A percentile compares a stretch with the other conserved stretches of the same genome.
Evolutionary conservation across 805 yeast genomes (phyloP).

Genomic region (Myxozyma vanderwaltii): DNA sequence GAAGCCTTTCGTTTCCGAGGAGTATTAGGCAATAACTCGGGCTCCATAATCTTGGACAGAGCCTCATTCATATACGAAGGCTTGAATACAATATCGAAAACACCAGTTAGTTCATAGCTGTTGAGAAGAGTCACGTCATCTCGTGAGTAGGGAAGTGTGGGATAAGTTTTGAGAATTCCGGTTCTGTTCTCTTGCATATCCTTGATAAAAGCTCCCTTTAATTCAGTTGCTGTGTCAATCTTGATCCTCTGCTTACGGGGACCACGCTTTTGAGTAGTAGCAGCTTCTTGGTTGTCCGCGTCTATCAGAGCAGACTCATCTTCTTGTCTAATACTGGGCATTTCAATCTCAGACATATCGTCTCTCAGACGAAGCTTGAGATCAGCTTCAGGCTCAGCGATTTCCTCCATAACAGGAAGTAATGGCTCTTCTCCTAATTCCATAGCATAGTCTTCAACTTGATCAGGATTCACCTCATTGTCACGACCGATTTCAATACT

Average conservation of each 20-base stretch:
- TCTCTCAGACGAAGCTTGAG: constrained; percentile 6
- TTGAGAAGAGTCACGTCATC: constrained; percentile 20
- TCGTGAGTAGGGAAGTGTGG: constrained; percentile 26
- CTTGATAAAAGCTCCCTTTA: constrained; percentile 48
- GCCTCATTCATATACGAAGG: constrained; percentile 20
- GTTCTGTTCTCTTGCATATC: constrained; percentile 41
- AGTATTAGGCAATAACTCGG: background rate
- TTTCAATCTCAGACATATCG: constrained; percentile 27
- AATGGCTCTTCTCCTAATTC: constrained; percentile 11
- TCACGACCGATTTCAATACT: constrained; percentile 48
- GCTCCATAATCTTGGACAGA: constrained; percentile 13
- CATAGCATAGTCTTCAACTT: constrained; percentile 22
- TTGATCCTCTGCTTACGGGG: constrained; percentile 47
- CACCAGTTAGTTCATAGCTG: constrained; percentile 10
- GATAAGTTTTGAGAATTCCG: constrained; percentile 22
- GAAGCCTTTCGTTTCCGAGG: constrained; percentile 22
- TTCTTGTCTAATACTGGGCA: constrained; percentile 23
- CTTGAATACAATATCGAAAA: constrained; percentile 18
- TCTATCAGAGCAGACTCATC: constrained; percentile 4
- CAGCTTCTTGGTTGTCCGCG: constrained; percentile 16
- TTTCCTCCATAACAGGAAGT: constrained; percentile 7
- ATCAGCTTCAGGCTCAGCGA: constrained; percentile 1
- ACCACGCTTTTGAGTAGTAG: constrained; percentile 28
- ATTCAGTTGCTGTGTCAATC: constrained; percentile 50
- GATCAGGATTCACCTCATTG: constrained; percentile 28